These are phyloP conservation scores for Patellaria atrata DNA, from an alignment of 495 filamentous ascomycete species.

Conservation along the genomic window DNA sequence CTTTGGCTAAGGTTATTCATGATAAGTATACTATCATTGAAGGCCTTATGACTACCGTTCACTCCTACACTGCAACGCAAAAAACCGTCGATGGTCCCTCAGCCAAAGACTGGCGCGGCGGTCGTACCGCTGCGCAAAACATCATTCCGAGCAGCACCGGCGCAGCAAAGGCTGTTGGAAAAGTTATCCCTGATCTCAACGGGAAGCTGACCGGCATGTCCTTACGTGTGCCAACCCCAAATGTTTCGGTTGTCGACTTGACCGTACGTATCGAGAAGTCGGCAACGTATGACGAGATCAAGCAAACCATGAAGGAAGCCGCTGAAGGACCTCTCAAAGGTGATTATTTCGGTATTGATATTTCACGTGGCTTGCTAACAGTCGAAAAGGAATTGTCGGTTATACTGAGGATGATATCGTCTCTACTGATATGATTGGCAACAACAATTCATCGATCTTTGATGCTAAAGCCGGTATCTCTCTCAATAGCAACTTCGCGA, in stretches of 20 bases:
- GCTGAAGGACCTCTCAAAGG: slow-evolving; percentile 75
- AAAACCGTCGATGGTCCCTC: slow-evolving; percentile 98
- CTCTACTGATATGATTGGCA: slow-evolving; percentile 84
- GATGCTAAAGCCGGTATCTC: slow-evolving; percentile 99
- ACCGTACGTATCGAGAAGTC: slow-evolving; percentile 86
- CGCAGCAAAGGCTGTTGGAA: slow-evolving; percentile 99
- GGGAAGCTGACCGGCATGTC: slow-evolving; percentile 99
- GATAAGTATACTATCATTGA: slow-evolving; percentile 95
- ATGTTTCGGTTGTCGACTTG: slow-evolving; percentile 98
- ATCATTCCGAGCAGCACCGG: slow-evolving; percentile 99
- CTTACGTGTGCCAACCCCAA: slow-evolving; percentile 96
- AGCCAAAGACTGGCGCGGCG: slow-evolving; percentile 97
- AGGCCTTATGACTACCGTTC: slow-evolving; percentile 98
- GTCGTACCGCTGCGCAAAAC: slow-evolving; percentile 96
- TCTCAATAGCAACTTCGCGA: slow-evolving; percentile 96
- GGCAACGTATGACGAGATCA: slow-evolving; percentile 87
- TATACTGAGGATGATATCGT: slow-evolving; percentile 98
- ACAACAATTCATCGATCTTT: slow-evolving; percentile 89
- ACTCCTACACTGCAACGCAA: slow-evolving; percentile 99
- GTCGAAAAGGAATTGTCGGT: slow-evolving; percentile 54
- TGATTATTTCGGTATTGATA: slow-evolving; percentile 25
- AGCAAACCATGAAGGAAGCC: slow-evolving; percentile 78
- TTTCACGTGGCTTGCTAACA: slow-evolving; percentile 22
- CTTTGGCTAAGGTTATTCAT: slow-evolving; percentile 96
- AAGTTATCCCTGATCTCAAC: slow-evolving; percentile 93